A percentile compares a stretch with the other conserved stretches of the same genome.
phyloP scores from a whole-genome alignment of 192 early-diverging fungal species.

The Cladochytrium replicatum region DNA sequence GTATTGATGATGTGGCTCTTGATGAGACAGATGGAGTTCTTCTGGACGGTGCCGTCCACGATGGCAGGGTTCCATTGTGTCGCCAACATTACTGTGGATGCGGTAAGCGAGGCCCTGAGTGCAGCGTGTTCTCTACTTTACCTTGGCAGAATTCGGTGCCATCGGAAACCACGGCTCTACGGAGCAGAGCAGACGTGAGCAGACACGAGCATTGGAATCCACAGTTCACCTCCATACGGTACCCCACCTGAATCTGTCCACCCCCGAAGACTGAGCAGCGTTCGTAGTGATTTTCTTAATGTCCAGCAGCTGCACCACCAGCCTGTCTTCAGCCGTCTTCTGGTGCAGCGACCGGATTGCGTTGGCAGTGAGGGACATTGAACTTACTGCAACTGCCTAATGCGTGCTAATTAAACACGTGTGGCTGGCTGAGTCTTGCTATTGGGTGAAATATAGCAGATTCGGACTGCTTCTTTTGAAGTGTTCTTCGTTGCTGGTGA shows the following conservation, averaged over 20 bases:
- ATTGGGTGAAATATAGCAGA: too few relatives aligned
- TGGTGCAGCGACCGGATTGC: too few relatives aligned
- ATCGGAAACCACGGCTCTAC: constrained; percentile 56
- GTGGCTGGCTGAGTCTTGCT: too few relatives aligned
- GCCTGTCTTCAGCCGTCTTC: too few relatives aligned
- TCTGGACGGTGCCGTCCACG: constrained; percentile 29
- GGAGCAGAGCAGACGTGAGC: constrained; percentile 2
- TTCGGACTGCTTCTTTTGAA: too few relatives aligned
- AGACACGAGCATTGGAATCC: not conserved
- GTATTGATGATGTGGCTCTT: constrained; percentile 36
- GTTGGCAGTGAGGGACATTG: too few relatives aligned
- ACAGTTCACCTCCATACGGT: not conserved
- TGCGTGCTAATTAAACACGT: too few relatives aligned
- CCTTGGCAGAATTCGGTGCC: constrained; percentile 56
- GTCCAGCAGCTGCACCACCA: constrained; percentile 35
- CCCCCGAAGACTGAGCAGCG: not conserved
- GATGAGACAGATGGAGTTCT: constrained; percentile 40
- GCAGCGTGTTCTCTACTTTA: constrained; percentile 10
- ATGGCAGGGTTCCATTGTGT: constrained; percentile 39
- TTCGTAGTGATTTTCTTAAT: constrained; percentile 32
- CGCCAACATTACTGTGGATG: constrained; percentile 49
- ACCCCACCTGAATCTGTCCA: constrained; percentile 6
- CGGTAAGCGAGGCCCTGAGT: not conserved
- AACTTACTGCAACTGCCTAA: too few relatives aligned
- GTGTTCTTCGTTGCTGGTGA: too few relatives aligned